Percentiles rank a stretch among this genome's conserved stretches.
phyloP scores from a whole-genome alignment of 208 protist species.

The Leptomonas pyrrhocoris region DNA sequence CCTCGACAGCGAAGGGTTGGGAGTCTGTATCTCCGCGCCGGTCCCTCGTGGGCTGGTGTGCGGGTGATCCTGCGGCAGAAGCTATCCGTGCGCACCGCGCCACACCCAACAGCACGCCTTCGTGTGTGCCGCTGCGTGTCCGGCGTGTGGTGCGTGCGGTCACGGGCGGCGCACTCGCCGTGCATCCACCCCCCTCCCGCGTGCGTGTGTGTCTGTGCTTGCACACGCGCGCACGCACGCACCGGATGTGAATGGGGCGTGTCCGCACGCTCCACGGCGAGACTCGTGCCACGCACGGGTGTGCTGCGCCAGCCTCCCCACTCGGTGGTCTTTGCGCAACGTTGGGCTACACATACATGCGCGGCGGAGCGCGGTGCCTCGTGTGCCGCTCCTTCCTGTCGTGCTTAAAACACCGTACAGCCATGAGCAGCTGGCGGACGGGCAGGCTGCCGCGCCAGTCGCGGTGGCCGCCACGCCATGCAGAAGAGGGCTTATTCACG shows the following conservation, averaged over 20 bases:
- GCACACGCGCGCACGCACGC: neutral
- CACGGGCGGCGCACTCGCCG: slow-evolving; percentile 30
- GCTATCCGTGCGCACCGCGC: slow-evolving; percentile 22
- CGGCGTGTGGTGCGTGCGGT: slow-evolving; percentile 9
- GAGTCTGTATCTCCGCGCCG: slow-evolving; percentile 29
- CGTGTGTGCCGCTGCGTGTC: slow-evolving; percentile 3
- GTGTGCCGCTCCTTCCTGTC: slow-evolving; percentile 3
- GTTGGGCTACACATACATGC: slow-evolving; percentile 26
- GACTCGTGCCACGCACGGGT: slow-evolving; percentile 23
- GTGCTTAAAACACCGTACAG: slow-evolving; percentile 24
- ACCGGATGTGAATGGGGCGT: slow-evolving; percentile 19
- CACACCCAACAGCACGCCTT: slow-evolving; percentile 8
- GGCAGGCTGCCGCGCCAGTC: slow-evolving; percentile 20
- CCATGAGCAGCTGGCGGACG: slow-evolving; percentile 33
- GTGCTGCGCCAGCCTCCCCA: slow-evolving; percentile 31
- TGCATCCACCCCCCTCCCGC: slow-evolving; percentile 23
- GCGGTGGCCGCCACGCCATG: slow-evolving; percentile 33
- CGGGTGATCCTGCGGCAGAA: slow-evolving; percentile 32
- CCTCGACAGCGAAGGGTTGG: slow-evolving; percentile 23
- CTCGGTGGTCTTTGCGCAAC: slow-evolving; percentile 30
- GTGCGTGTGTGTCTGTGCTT: neutral
- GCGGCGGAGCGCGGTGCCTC: neutral
- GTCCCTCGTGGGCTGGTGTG: slow-evolving; percentile 25
- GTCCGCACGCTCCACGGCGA: slow-evolving; percentile 19
- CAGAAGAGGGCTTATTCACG: slow-evolving; percentile 31